phyloP scores from a whole-genome alignment of 164 flowering plant genomes.

The Cinnamomum chago region DNA sequence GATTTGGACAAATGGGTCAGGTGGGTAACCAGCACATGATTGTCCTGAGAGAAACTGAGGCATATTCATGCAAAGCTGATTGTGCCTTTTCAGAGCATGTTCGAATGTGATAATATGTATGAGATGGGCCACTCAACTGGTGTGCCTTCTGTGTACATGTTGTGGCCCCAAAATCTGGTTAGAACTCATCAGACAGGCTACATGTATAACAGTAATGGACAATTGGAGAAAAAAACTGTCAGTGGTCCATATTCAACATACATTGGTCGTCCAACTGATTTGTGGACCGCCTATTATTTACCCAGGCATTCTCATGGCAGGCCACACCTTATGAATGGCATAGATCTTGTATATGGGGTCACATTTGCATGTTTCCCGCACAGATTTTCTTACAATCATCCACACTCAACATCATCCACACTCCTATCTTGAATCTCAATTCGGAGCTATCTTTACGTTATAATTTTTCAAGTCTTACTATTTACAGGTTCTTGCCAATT shows the following conservation, averaged over 20 bases:
- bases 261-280: not conserved
- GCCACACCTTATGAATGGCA: not conserved
- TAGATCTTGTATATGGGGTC: not conserved
- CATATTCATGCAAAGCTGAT: not conserved
- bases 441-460: not conserved
- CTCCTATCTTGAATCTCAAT: not conserved
- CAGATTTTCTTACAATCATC: too few species aligned
- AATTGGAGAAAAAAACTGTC: not conserved
- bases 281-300: not conserved
- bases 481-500: conserved; percentile 87
- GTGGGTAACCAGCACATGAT: conserved; percentile 23
- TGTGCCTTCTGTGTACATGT: not conserved
- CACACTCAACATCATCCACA: too few species aligned
- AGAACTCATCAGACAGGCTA: not conserved
- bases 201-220: not conserved
- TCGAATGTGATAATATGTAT: too few species aligned
- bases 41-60: conserved; percentile 4
- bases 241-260: not conserved
- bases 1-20: conserved; percentile 98
- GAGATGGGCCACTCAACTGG: not conserved
- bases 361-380: too few species aligned
- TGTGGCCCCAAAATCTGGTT: not conserved
- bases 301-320: not conserved
- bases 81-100: too few species aligned
- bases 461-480: conserved; percentile 8